Percentiles rank a stretch among this genome's conserved stretches.
These are phyloP conservation scores for Zygosaccharomyces rouxii DNA, from an alignment of 805 yeast species.

Conservation along the genomic window DNA sequence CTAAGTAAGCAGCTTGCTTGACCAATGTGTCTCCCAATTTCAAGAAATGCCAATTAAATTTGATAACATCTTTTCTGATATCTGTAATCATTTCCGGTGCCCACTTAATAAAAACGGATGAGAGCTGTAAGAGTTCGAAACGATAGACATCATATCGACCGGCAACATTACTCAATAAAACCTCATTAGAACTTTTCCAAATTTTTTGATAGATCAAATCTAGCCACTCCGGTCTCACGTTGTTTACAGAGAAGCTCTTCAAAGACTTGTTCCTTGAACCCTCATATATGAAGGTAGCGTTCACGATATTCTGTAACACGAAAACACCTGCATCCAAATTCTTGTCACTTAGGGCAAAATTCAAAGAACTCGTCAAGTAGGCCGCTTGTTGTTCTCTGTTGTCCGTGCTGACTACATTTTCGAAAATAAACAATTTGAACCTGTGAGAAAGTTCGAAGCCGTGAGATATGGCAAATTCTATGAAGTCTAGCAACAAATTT, in stretches of 20 bases:
- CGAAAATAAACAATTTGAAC: constrained; percentile 55
- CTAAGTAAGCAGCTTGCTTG: constrained; percentile 88
- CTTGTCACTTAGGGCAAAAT: constrained; percentile 44
- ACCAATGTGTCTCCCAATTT: constrained; percentile 83
- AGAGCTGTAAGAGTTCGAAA: constrained; percentile 72
- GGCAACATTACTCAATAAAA: constrained; percentile 44
- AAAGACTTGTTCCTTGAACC: constrained; percentile 47
- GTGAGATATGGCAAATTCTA: constrained; percentile 33
- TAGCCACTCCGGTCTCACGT: constrained; percentile 55
- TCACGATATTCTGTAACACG: constrained; percentile 57
- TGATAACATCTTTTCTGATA: constrained; percentile 76
- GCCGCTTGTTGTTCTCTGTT: constrained; percentile 45
- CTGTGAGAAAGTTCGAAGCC: constrained; percentile 32
- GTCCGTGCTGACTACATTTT: constrained; percentile 47
- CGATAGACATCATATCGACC: constrained; percentile 72
- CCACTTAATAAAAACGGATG: constrained; percentile 69
- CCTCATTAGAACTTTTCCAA: constrained; percentile 63
- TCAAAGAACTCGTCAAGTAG: constrained; percentile 50
- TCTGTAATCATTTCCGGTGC: constrained; percentile 57
- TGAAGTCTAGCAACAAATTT: constrained; percentile 38
- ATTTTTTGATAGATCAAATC: constrained; percentile 54
- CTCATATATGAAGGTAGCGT: constrained; percentile 61
- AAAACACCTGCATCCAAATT: constrained; percentile 55
- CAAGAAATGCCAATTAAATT: constrained; percentile 91
- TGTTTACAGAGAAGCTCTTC: constrained; percentile 31